Conservation (phyloP, 352 stramenopile species). For the Globisporangium nagaii region DNA sequence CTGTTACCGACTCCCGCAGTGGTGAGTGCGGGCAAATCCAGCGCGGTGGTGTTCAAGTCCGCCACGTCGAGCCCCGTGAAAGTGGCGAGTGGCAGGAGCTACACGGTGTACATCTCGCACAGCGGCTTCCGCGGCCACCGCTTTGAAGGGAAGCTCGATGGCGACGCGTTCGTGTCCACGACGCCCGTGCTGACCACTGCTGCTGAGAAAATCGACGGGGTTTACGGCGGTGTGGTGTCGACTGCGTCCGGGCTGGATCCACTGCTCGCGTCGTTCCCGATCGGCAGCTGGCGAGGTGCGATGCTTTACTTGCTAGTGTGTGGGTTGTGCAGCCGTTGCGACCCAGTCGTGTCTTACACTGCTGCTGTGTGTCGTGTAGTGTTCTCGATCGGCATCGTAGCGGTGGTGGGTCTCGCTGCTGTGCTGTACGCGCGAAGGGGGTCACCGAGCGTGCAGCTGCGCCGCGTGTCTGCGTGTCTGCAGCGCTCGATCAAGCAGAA, state of each 20-base stretch:
- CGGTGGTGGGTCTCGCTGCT: slow-evolving; percentile 40
- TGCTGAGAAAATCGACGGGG: slow-evolving; percentile 16
- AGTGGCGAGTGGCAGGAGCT: slow-evolving; percentile 23
- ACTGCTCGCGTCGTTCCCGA: slow-evolving; percentile 34
- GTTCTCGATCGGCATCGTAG: slow-evolving; percentile 39
- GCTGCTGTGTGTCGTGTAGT: slow-evolving; percentile 18
- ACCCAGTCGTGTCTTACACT: background rate
- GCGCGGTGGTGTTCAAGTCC: slow-evolving; percentile 23
- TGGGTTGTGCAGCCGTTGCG: too few species aligned
- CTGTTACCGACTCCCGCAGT: slow-evolving; percentile 25
- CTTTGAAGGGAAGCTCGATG: slow-evolving; percentile 38
- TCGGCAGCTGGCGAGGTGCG: slow-evolving; percentile 57
- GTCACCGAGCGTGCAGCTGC: slow-evolving; percentile 16
- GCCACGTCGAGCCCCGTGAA: slow-evolving; percentile 14
- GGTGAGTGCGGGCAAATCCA: slow-evolving; percentile 21
- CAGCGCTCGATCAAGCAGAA: slow-evolving; percentile 9
- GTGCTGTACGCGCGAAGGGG: slow-evolving; percentile 50
- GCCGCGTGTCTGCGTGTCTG: slow-evolving; percentile 4
- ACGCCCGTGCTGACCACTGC: background rate
- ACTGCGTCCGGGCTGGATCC: slow-evolving; percentile 18
- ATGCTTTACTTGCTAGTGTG: slow-evolving; percentile 6
- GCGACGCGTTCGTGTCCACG: slow-evolving; percentile 26
- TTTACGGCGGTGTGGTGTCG: slow-evolving; percentile 28
- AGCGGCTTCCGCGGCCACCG: slow-evolving; percentile 47
- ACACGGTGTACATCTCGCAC: slow-evolving; percentile 58